Evolutionary conservation across 1,284 basidiomycete genomes (phyloP).

Genomic region (Trametes versicolor): DNA sequence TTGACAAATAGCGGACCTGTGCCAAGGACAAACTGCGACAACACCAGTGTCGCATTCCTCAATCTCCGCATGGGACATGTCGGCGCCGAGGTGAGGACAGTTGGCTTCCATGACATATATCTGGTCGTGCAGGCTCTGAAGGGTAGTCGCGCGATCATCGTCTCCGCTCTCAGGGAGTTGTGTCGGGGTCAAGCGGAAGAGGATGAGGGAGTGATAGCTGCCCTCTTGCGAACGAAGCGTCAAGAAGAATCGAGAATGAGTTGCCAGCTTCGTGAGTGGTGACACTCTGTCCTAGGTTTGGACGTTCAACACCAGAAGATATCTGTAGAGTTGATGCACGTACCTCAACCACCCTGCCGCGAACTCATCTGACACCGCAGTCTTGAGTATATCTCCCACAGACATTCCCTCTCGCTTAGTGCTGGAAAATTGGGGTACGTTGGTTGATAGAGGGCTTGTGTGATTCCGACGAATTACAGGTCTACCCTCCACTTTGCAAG

Average conservation of each 20-base stretch:
- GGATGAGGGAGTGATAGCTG: conserved; percentile 74
- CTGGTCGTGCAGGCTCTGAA: conserved; percentile 44
- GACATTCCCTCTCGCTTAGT: not conserved
- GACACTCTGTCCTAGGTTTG: conserved; percentile 33
- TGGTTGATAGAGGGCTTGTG: no score
- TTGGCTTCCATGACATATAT: conserved; percentile 88
- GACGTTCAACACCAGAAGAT: not conserved
- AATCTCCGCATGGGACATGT: conserved; percentile 83
- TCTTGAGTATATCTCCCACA: not conserved
- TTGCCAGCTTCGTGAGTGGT: conserved; percentile 45
- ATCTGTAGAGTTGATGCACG: not conserved
- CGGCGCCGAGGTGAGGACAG: conserved; percentile 88
- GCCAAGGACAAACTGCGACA: conserved; percentile 86
- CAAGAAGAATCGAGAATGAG: conserved; percentile 75
- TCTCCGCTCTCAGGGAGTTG: conserved; percentile 29
- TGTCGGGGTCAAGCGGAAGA: conserved; percentile 68
- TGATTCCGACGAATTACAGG: no score
- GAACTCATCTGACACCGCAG: not conserved
- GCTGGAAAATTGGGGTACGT: no score
- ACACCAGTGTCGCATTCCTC: conserved; percentile 71
- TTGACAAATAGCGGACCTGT: conserved; percentile 60
- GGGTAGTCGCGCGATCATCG: conserved; percentile 16
- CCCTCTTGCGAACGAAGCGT: conserved; percentile 72
- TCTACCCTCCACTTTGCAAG: no score
- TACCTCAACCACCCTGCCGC: conserved; percentile 21